A percentile compares a stretch with the other conserved stretches of the same genome.
Conservation (phyloP, 257 asterid species). For the Verbena officinalis region DNA sequence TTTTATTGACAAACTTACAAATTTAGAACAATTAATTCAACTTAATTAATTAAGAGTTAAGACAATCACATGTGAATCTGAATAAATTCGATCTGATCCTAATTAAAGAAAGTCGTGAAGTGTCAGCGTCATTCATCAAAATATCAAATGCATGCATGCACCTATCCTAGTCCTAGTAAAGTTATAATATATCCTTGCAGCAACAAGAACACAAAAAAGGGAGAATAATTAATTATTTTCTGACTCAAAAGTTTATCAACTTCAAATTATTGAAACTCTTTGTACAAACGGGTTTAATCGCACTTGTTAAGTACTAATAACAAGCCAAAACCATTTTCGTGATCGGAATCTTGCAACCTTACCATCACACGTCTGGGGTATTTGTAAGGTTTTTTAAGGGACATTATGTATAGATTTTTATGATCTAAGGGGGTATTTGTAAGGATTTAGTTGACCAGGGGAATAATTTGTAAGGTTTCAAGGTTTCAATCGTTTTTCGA, state of each 20-base stretch:
- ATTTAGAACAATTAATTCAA: constrained; percentile 9
- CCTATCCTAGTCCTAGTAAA: constrained; percentile 3
- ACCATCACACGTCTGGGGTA: no score
- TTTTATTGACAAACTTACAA: background rate
- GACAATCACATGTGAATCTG: constrained; percentile 10
- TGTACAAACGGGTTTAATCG: no score
- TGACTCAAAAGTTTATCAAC: background rate
- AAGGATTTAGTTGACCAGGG: no score
- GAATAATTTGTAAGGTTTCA: no score
- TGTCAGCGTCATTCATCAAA: constrained; percentile 25
- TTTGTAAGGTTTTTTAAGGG: no score
- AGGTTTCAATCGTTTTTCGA: no score
- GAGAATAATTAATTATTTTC: background rate
- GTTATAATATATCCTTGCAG: background rate
- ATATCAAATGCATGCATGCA: constrained; percentile 32
- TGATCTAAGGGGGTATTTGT: no score
- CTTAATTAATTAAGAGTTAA: background rate
- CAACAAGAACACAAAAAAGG: background rate
- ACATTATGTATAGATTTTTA: no score
- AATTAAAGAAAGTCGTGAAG: constrained; percentile 14
- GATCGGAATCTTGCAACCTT: no score
- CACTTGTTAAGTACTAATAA: no score
- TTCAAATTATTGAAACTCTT: no score
- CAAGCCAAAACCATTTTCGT: no score
- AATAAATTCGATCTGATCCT: constrained; percentile 34